Evolutionary conservation across 129 eudicot genomes (phyloP).

Genomic region (Flaveria brownii): DNA sequence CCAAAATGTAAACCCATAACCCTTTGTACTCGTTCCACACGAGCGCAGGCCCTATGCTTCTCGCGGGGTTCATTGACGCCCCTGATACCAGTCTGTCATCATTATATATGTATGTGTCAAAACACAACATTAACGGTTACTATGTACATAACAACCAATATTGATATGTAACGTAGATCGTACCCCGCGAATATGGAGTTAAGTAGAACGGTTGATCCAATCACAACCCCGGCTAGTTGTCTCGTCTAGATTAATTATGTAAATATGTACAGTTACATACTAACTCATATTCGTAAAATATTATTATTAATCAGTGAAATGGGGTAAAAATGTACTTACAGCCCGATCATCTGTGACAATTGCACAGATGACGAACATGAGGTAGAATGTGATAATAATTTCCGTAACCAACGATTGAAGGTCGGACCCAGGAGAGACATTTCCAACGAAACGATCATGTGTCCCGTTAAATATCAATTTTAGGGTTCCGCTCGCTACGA

Average conservation of each 20-base stretch:
- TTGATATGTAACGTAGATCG: background rate
- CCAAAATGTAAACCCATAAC: constrained; percentile 74
- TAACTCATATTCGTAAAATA: background rate
- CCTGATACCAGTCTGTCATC: constrained; percentile 76
- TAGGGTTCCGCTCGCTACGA: constrained; percentile 69
- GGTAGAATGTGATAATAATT: constrained; percentile 75
- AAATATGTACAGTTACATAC: background rate
- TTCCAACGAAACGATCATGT: constrained; percentile 67
- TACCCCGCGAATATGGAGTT: constrained; percentile 21
- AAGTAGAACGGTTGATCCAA: constrained; percentile 22
- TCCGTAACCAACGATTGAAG: constrained; percentile 64
- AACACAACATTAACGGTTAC: background rate
- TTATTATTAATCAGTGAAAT: background rate
- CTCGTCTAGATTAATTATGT: constrained; percentile 4
- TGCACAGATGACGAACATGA: constrained; percentile 77
- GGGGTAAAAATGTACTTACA: constrained; percentile 36
- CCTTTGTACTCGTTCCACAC: constrained; percentile 59
- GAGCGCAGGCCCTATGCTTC: constrained; percentile 85
- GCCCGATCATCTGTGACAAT: constrained; percentile 83
- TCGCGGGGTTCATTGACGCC: constrained; percentile 94
- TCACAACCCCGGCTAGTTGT: constrained; percentile 32
- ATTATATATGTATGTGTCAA: background rate
- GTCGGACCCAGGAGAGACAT: constrained; percentile 53
- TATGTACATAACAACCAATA: background rate
- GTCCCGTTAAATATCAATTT: constrained; percentile 56